phyloP scores from a whole-genome alignment of 2,329 filamentous ascomycete genomes.

The Sarocladium kiliense region DNA sequence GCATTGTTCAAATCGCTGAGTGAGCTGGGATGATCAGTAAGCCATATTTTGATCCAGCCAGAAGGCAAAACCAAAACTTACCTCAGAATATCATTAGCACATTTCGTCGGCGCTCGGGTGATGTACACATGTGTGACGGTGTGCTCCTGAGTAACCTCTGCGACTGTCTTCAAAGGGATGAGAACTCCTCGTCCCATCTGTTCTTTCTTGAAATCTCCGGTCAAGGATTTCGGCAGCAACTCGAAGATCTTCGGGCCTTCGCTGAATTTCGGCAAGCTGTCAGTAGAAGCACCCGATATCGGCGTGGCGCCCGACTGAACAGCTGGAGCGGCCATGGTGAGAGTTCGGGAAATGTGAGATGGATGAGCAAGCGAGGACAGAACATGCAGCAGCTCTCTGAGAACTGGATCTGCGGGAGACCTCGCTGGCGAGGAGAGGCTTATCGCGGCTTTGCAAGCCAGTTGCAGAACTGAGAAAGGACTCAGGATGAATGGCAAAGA shows the following conservation, averaged over 20 bases:
- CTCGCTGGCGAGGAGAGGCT: neutral
- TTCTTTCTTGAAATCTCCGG: constrained; percentile 28
- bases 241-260: neutral
- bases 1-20: constrained; percentile 52
- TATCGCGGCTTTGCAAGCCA: neutral
- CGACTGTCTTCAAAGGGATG: constrained; percentile 59
- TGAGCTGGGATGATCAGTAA: constrained; percentile 36
- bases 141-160: constrained; percentile 57
- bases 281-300: neutral
- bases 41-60: no score
- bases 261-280: neutral
- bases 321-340: neutral
- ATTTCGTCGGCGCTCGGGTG: constrained; percentile 65
- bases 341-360: neutral
- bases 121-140: constrained; percentile 60
- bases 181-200: constrained; percentile 43
- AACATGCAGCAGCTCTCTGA: constrained; percentile 1
- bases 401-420: constrained; percentile 4
- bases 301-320: neutral
- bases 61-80: no score
- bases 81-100: constrained; percentile 68
- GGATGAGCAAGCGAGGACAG: neutral
- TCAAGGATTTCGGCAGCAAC: constrained; percentile 28
- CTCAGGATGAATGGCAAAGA: no score
- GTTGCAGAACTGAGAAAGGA: neutral